Evolutionary conservation across 495 filamentous ascomycete genomes (phyloP).

Genomic region (Neurospora africana): DNA sequence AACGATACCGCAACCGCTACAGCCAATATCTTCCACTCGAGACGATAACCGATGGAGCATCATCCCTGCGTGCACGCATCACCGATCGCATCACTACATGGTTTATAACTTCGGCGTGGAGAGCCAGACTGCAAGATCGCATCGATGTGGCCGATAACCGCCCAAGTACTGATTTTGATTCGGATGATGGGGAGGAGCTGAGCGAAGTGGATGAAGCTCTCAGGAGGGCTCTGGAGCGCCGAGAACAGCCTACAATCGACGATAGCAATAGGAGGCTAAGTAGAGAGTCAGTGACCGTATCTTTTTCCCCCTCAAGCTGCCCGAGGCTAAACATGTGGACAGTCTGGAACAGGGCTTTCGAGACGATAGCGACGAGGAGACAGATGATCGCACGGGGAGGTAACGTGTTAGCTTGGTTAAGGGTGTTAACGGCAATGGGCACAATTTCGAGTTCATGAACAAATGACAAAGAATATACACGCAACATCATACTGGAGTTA

Average conservation of each 20-base stretch:
- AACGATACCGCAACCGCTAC: constrained; percentile 64
- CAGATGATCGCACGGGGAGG: neutral
- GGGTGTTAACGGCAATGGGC: neutral
- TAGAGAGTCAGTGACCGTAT: constrained; percentile 46
- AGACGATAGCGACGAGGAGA: constrained; percentile 26
- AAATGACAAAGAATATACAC: neutral
- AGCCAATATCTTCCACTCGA: constrained; percentile 59
- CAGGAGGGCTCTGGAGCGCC: constrained; percentile 45
- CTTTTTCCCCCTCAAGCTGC: neutral
- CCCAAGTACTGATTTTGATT: constrained; percentile 37
- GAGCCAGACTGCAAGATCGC: constrained; percentile 25
- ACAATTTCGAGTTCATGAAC: neutral
- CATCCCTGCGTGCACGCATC: constrained; percentile 51
- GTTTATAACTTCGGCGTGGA: constrained; percentile 48
- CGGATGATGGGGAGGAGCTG: constrained; percentile 51
- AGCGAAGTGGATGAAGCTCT: constrained; percentile 57
- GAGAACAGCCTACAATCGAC: constrained; percentile 39
- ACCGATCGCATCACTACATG: constrained; percentile 43
- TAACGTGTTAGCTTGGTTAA: constrained; percentile 6
- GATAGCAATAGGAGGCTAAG: constrained; percentile 50
- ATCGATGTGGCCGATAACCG: constrained; percentile 28
- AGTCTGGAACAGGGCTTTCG: constrained; percentile 30
- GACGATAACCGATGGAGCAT: constrained; percentile 49
- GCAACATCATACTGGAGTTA: neutral
- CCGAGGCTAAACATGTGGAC: constrained; percentile 9